A percentile compares a stretch with the other conserved stretches of the same genome.
phyloP scores from a whole-genome alignment of 2,329 filamentous ascomycete genomes.

The Claviceps sp. region DNA sequence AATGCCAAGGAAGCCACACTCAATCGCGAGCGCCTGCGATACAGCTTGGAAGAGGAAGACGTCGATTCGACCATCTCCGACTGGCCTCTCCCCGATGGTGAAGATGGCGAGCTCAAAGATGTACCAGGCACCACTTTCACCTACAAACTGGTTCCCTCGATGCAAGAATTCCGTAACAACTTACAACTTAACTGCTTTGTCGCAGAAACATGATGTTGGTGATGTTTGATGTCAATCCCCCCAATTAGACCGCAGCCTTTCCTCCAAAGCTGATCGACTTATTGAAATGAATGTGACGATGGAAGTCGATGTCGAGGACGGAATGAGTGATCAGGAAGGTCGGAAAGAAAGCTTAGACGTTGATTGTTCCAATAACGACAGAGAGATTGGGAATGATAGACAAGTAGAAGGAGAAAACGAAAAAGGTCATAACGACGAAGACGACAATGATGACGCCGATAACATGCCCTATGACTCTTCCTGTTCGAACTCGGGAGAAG shows the following conservation, averaged over 20 bases:
- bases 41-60: conserved; percentile 1
- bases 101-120: conserved; percentile 10
- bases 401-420: not conserved
- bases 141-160: conserved; percentile 18
- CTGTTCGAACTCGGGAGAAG: not conserved
- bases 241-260: no score
- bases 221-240: not conserved
- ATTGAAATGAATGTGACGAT: not conserved
- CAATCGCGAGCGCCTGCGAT: conserved; percentile 20
- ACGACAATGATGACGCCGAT: not conserved
- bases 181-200: conserved; percentile 45
- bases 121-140: conserved; percentile 11
- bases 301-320: conserved; percentile 4
- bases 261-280: no score
- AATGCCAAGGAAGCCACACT: conserved; percentile 20
- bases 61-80: conserved; percentile 11
- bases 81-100: conserved; percentile 16
- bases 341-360: not conserved
- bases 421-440: not conserved
- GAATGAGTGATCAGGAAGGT: not conserved
- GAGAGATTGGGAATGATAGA: not conserved
- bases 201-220: conserved; percentile 40
- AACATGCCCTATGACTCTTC: not conserved
- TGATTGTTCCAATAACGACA: not conserved
- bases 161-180: conserved; percentile 37